A percentile compares a stretch with the other conserved stretches of the same genome.
These are phyloP conservation scores for Closterium sp. DNA, from an alignment of 139 green algal genomes.

Conservation along the genomic window DNA sequence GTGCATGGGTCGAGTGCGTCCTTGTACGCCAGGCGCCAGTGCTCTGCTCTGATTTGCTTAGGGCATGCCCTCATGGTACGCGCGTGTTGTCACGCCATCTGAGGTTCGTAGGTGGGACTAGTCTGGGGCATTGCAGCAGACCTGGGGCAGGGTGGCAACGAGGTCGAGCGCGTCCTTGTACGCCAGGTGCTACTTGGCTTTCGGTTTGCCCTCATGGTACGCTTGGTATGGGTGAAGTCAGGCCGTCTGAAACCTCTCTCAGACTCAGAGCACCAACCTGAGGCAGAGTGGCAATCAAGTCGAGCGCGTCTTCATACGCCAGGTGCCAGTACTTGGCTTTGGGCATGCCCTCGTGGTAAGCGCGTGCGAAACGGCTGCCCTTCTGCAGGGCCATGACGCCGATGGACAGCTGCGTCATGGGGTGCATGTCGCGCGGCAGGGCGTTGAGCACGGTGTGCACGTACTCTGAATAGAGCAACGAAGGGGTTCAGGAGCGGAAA, in stretches of 20 bases:
- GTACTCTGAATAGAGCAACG: slow-evolving; percentile 43
- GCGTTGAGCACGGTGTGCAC: slow-evolving; percentile 69
- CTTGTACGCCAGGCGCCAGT: not conserved
- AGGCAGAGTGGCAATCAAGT: slow-evolving; percentile 94
- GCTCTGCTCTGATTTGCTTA: not conserved
- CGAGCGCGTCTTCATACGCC: slow-evolving; percentile 85
- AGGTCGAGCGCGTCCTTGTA: not conserved
- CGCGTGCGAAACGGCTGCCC: not conserved
- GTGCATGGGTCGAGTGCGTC: slow-evolving; percentile 69
- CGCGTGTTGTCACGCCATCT: no score
- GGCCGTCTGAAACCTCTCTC: no score
- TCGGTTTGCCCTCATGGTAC: slow-evolving; percentile 81
- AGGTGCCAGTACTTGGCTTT: slow-evolving; percentile 78
- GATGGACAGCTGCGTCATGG: slow-evolving; percentile 87
- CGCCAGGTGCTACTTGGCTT: slow-evolving; percentile 56
- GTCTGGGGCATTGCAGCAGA: no score
- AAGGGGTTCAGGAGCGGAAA: not conserved
- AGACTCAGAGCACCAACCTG: slow-evolving; percentile 1
- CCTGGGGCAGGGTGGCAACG: not conserved
- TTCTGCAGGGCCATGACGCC: slow-evolving; percentile 71
- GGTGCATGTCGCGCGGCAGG: slow-evolving; percentile 77
- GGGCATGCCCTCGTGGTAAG: slow-evolving; percentile 2
- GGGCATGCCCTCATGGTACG: not conserved
- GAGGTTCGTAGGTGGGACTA: no score
- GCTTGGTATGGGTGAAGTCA: no score